Percentiles rank a stretch among this genome's conserved stretches.
Evolutionary conservation across 164 flowering plant species (phyloP).

Genomic region (Vitis labrusca): DNA sequence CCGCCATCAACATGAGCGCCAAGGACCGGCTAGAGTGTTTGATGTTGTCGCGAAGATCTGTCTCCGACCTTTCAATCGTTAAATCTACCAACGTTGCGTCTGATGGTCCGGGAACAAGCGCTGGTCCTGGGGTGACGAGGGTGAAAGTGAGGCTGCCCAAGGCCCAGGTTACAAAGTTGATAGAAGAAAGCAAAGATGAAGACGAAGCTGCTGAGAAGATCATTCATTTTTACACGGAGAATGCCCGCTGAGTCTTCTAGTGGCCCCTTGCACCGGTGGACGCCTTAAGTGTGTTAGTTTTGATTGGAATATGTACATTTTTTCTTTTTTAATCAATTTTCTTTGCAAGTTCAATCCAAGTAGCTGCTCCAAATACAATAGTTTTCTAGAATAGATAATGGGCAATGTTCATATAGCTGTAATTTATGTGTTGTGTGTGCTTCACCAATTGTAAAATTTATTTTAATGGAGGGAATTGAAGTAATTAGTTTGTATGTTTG

Average conservation of each 20-base stretch:
- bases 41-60: slow-evolving; percentile 38
- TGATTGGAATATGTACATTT: too few species aligned
- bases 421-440: too few species aligned
- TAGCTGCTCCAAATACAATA: too few species aligned
- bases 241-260: slow-evolving; percentile 1
- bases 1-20: slow-evolving; percentile 24
- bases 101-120: neutral
- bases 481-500: too few species aligned
- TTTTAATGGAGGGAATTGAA: too few species aligned
- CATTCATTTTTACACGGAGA: slow-evolving; percentile 15
- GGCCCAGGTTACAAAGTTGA: slow-evolving; percentile 23
- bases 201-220: slow-evolving; percentile 30
- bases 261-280: too few species aligned
- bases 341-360: too few species aligned
- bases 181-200: slow-evolving; percentile 26
- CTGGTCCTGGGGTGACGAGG: slow-evolving; percentile 1
- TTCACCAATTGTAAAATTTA: too few species aligned
- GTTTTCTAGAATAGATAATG: too few species aligned
- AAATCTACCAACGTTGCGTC: neutral
- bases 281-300: too few species aligned
- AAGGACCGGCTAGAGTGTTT: slow-evolving; percentile 42
- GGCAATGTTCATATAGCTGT: too few species aligned
- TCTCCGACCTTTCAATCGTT: slow-evolving; percentile 29
- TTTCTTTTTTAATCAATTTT: too few species aligned
- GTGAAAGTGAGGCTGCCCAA: slow-evolving; percentile 23